A percentile compares a stretch with the other conserved stretches of the same genome.
Evolutionary conservation across 1,284 basidiomycete species (phyloP).

Genomic region (Malassezia pachydermatis): DNA sequence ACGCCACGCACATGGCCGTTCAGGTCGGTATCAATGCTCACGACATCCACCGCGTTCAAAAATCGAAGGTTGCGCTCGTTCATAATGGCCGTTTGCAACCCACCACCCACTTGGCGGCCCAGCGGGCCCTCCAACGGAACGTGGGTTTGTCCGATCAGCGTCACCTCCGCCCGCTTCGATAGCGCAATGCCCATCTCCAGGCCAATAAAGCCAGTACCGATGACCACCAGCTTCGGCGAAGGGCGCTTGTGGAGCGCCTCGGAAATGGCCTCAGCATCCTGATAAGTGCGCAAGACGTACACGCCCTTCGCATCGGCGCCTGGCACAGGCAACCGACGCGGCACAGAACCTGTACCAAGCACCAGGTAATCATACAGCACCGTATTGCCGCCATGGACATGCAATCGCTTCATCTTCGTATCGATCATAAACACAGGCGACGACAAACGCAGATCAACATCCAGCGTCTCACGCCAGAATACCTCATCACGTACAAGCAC

Average conservation of each 20-base stretch:
- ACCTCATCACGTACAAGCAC: conserved; percentile 63
- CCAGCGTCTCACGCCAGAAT: conserved; percentile 69
- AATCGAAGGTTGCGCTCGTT: conserved; percentile 73
- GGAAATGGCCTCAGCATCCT: conserved; percentile 67
- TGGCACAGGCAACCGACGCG: conserved; percentile 63
- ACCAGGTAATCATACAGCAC: conserved; percentile 49
- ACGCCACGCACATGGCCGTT: conserved; percentile 12
- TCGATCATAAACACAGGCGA: conserved; percentile 46
- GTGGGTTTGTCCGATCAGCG: conserved; percentile 75
- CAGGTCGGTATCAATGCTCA: conserved; percentile 57
- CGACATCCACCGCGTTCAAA: conserved; percentile 63
- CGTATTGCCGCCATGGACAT: conserved; percentile 47
- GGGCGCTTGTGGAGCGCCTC: conserved; percentile 53
- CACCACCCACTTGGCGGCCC: conserved; percentile 68
- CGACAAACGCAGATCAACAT: conserved; percentile 62
- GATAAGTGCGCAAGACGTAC: conserved; percentile 62
- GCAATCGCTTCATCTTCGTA: conserved; percentile 25
- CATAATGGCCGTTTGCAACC: conserved; percentile 58
- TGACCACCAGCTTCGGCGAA: conserved; percentile 63
- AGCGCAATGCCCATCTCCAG: conserved; percentile 78
- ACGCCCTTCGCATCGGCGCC: conserved; percentile 70
- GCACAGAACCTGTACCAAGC: conserved; percentile 49
- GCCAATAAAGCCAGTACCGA: conserved; percentile 84
- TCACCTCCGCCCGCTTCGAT: conserved; percentile 59
- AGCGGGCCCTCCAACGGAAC: conserved; percentile 72